Evolutionary conservation across 2,329 filamentous ascomycete genomes (phyloP).

Genomic region (Myrmaecium sp.): DNA sequence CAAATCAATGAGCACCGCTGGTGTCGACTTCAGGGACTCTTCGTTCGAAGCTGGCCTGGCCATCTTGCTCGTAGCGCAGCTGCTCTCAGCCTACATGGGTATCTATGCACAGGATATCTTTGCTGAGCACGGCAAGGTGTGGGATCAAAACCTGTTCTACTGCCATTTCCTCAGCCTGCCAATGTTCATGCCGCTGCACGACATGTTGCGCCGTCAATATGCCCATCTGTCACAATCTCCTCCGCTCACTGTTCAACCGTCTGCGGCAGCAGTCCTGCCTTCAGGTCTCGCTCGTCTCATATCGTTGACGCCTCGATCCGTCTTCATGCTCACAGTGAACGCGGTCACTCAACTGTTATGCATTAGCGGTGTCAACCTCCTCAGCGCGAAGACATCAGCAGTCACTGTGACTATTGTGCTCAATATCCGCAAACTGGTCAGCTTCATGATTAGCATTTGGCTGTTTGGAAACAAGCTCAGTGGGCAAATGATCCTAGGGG

Average conservation of each 20-base stretch:
- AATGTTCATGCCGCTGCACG: conserved; percentile 56
- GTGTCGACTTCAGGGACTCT: conserved; percentile 20
- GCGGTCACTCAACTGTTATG: conserved; percentile 86
- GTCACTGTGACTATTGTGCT: conserved; percentile 92
- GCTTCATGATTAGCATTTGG: conserved; percentile 79
- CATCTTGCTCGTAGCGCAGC: conserved; percentile 74
- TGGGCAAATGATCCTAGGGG: conserved; percentile 61
- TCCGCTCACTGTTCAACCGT: conserved; percentile 31
- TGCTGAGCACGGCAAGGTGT: conserved; percentile 67
- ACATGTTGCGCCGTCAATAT: conserved; percentile 48
- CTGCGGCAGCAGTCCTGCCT: conserved; percentile 14
- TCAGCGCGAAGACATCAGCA: conserved; percentile 75
- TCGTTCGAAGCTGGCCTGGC: conserved; percentile 53
- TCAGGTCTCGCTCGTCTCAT: conserved; percentile 12
- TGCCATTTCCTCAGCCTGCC: conserved; percentile 61
- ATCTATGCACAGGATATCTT: conserved; percentile 90
- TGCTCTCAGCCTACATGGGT: conserved; percentile 86
- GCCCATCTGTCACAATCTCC: conserved; percentile 44
- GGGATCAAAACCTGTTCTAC: conserved; percentile 95
- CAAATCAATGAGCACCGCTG: conserved; percentile 25
- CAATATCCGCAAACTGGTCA: conserved; percentile 87
- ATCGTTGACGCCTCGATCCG: conserved; percentile 41
- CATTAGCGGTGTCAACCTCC: conserved; percentile 88
- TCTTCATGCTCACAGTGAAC: conserved; percentile 56
- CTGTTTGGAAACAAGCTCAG: conserved; percentile 78